These are phyloP conservation scores for Penicillium cosmopolitanum DNA, from an alignment of 495 filamentous ascomycete species.

Conservation along the genomic window DNA sequence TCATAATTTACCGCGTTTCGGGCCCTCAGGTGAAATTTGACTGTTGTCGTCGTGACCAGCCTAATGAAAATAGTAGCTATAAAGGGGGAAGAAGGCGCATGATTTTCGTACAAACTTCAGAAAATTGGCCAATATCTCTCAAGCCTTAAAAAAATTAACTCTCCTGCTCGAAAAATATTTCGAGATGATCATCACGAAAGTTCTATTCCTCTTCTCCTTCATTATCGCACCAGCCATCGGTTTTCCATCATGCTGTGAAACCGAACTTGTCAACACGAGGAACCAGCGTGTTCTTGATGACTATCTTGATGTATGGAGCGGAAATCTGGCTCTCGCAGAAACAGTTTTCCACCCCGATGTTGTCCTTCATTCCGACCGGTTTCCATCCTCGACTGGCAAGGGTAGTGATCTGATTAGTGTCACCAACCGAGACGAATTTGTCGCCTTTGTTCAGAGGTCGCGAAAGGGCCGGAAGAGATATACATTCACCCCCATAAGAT, in stretches of 20 bases:
- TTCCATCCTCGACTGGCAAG: background rate
- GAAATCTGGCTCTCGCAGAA: background rate
- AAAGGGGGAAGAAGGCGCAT: too few relatives aligned
- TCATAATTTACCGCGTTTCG: too few relatives aligned
- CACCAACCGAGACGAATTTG: conserved; percentile 1
- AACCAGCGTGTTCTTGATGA: conserved; percentile 1
- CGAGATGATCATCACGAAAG: background rate
- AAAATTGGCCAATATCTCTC: too few relatives aligned
- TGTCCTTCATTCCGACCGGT: background rate
- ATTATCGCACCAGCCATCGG: background rate
- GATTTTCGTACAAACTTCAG: too few relatives aligned
- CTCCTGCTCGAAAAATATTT: background rate
- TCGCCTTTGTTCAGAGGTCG: conserved; percentile 2
- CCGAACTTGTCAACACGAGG: too few relatives aligned
- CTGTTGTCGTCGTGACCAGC: too few relatives aligned
- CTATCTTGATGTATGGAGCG: background rate
- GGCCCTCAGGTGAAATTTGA: too few relatives aligned
- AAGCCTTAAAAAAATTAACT: too few relatives aligned
- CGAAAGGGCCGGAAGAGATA: conserved; percentile 1
- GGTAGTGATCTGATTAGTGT: background rate
- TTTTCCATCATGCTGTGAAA: too few relatives aligned
- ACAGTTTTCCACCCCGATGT: background rate
- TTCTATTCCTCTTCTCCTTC: background rate
- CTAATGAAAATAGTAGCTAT: too few relatives aligned
- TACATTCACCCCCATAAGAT: conserved; percentile 4